Conservation (phyloP, 2,329 filamentous ascomycete species). For the Aspergillus sp. region DNA sequence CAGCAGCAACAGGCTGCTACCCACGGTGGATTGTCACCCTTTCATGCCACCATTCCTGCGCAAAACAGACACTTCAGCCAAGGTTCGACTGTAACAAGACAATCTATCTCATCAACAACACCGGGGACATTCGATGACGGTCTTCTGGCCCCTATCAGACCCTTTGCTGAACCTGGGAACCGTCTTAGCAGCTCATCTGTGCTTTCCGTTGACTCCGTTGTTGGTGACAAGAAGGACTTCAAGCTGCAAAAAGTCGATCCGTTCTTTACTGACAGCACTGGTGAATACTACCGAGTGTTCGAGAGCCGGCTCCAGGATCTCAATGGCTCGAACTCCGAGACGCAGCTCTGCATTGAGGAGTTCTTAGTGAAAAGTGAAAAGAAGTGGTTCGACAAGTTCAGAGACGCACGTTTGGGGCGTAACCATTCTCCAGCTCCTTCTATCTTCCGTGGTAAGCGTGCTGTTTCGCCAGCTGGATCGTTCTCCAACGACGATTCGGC, state of each 20-base stretch:
- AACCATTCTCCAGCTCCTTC: constrained; percentile 36
- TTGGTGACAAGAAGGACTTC: constrained; percentile 56
- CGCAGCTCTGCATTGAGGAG: constrained; percentile 57
- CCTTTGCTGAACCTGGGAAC: constrained; percentile 24
- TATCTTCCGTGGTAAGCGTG: constrained; percentile 25
- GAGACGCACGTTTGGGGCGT: constrained; percentile 52
- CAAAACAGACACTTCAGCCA: constrained; percentile 21
- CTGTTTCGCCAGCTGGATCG: constrained; percentile 31
- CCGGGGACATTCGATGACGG: constrained; percentile 26
- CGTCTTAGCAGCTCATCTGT: constrained; percentile 39
- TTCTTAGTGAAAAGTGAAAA: constrained; percentile 60
- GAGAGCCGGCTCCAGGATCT: constrained; percentile 51
- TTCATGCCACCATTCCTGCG: background rate
- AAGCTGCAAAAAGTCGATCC: constrained; percentile 61
- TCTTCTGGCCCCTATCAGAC: constrained; percentile 21
- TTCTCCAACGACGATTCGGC: constrained; percentile 35
- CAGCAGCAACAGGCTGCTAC: constrained; percentile 10
- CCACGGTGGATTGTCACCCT: background rate
- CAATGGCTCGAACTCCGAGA: constrained; percentile 52
- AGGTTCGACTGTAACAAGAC: constrained; percentile 14
- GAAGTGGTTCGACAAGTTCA: constrained; percentile 57
- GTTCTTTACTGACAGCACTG: constrained; percentile 59
- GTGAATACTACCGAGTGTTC: constrained; percentile 55
- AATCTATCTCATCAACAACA: constrained; percentile 17
- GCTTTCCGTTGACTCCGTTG: constrained; percentile 51